Base-by-base conservation (phyloP, 179 eudicot species). In the Actinidia chinensis region DNA sequence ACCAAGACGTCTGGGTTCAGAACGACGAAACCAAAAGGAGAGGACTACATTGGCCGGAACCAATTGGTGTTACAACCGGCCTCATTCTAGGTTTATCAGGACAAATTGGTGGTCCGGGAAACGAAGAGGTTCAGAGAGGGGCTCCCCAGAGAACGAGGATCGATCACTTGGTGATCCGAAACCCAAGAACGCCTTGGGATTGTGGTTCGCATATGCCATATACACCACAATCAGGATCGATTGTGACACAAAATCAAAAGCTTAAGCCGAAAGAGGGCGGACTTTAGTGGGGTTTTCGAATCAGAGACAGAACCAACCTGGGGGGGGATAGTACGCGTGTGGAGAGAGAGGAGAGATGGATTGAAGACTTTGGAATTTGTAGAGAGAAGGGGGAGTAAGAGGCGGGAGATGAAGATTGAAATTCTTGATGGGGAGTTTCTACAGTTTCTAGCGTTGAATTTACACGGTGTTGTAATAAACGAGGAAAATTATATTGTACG, bases 151-250 rank as follows among this genome's bases (percentile, higher is more conserved):
- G 66, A 11, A 3, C 77, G 63, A 48, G 36, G 77, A 47, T 79
- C 73, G 12, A 73, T 52, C 51, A 79, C 51, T 23, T 42, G 75
- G 40, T 67, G 64, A 23, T 14, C 23, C 18, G 67, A 48, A 50
- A 79, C 65, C n/a, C n/a, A 12, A 69, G 5, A 17, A 40, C 5
- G 5, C 51, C 46, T 43, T 72, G 81, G n/a, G n/a, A 36, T 79
- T 63, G 5, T 40, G 81, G 20, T 73, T 50, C 4, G 54, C 65
- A 79, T 23, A 73, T 58, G 70, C 77, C 77, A 79, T 79, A 50
- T 23, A 51, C 43, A 75, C 43, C 13, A 55, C 50, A n/a, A n/a
- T n/a, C 42, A 33, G 18, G 77, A 44, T 56, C 67, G 22, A 40
- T 68, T 52, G n/a, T n/a, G n/a, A 15, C 25, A 42, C 8, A 44